Evolutionary conservation across 768 basidiomycete species (phyloP), one percentile per base, ranked within the genome.

Genomic region (Sistotremastrum suecicum): DNA sequence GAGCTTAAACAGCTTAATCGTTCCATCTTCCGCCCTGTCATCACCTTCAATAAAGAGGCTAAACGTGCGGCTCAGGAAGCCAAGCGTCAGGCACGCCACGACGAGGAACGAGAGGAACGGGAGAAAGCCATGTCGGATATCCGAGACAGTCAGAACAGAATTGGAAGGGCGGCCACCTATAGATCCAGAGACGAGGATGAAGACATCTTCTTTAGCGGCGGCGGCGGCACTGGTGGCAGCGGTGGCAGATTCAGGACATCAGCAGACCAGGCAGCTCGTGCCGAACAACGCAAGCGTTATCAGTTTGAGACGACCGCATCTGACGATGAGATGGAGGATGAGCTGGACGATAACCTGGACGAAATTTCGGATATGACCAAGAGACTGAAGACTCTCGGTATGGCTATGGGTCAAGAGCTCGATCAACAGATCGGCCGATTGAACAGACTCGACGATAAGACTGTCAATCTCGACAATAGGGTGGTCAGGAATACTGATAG

Each of bases 291-390:
- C 53, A 75, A 80, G 55, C 75, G 85, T 34, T 98, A 76, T 60
- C 90, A 97, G 63, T 95, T 97, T 56, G 94, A 99, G 53, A 78
- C 78, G 30, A 83, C 77, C 35, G 87, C 73, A 3, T 87, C 83
- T 5, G 94, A 99, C 56, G 91, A 98, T 54, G 90, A 92, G 63
- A 53, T 94, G 1, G 94, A 99, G 65, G 83, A 97, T 54, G 91
- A 98, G 63, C 56, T 99, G 35, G 94, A 97, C 55, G 77, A 74
- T 51, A 97, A 98, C 60, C 66, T 99, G 29, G 79, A 86, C 58
- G 90, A 94, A 61, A 83, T 94, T 48, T 66, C 75, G 34, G 79
- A 78, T 43, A 75, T 82, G 43, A 76, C 85, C 2, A 84, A 80
- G 64, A 69, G 77, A 40, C 69, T 95, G 49, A 87, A 84, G 63